Evolutionary conservation across 2,329 filamentous ascomycete genomes (phyloP).

Genomic region (Ophiostoma quercus): DNA sequence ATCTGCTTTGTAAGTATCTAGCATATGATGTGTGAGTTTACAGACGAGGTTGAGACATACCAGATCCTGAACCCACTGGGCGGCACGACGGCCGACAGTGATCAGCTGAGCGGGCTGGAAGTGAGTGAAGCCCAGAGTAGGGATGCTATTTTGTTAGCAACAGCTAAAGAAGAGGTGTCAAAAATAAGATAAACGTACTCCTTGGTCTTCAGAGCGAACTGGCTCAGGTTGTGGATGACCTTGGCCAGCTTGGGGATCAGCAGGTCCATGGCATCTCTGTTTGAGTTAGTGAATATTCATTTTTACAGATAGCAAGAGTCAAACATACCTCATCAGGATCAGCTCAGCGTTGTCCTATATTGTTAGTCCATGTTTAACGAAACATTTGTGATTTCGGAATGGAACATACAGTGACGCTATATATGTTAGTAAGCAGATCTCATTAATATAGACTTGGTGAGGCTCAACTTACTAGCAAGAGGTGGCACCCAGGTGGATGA

Average conservation of each 20-base stretch:
- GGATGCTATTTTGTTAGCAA: slow-evolving; percentile 33
- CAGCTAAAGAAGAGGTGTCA: neutral
- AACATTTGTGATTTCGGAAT: neutral
- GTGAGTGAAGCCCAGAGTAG: slow-evolving; percentile 50
- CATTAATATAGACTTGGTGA: neutral
- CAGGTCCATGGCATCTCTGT: slow-evolving; percentile 66
- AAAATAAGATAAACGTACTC: slow-evolving; percentile 15
- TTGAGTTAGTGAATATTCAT: neutral
- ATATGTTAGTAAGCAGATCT: slow-evolving; percentile 15
- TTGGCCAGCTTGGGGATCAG: slow-evolving; percentile 72
- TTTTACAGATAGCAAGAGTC: neutral
- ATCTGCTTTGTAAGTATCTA: slow-evolving; percentile 13
- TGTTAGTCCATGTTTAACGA: neutral
- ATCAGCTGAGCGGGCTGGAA: slow-evolving; percentile 57
- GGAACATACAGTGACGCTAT: slow-evolving; percentile 19
- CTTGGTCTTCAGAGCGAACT: slow-evolving; percentile 58
- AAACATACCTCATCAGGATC: slow-evolving; percentile 55
- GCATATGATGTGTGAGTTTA: neutral
- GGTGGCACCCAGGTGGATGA: slow-evolving; percentile 72
- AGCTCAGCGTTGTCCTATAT: slow-evolving; percentile 64
- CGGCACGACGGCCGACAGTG: slow-evolving; percentile 62
- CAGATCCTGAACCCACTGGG: slow-evolving; percentile 69
- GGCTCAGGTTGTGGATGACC: slow-evolving; percentile 66
- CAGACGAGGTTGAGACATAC: slow-evolving; percentile 36
- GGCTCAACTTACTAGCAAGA: slow-evolving; percentile 37